Evolutionary conservation across 192 early-diverging fungal genomes (phyloP), one percentile per base, ranked within the genome.

Genomic region (Coemansia sp.): DNA sequence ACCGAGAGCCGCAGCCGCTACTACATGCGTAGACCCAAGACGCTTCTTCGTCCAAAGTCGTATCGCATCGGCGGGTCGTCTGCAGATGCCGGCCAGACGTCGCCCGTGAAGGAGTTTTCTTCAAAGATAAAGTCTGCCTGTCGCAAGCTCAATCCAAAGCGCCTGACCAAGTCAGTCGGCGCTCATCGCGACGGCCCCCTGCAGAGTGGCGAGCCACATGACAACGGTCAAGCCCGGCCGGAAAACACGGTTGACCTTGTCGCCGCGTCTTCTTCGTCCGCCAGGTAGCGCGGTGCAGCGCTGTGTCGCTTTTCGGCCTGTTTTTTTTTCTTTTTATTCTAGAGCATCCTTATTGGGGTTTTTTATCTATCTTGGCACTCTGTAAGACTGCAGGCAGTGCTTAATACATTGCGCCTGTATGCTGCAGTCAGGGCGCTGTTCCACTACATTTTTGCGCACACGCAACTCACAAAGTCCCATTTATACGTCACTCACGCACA

Each of bases 111-210:
- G 49, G 78, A 81, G 7, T 60, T 81, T 17, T 76, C 78, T 42
- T 72, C 73, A 5, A 72, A 71, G 50, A 48, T 81, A 60, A 81
- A 81, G 64, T 76, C 73, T 12, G 78, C 78, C 12, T 81, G 73
- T 61, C 73, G 73, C 56, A 72, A 71, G 40, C 78, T 81, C 45
- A 71, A 76, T 36, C 78, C 78, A 5, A 75, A 75, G 51, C 69
- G 78, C 4, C 60, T 75, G 63, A 60, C 56, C 3, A 64, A 60
- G 59, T 22, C 48, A 11, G 5, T 2, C 5, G 10, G 7, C 56
- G 60, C 55, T 3, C 72, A 69, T 5, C 48, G 22, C 62, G 42
- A 60, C 18, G 45, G 31, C 30, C 11, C 29, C 11, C 22, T 30
- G 52, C 52, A 29, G n/a, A 30, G 31, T 31, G 52, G 12, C 52